Evolutionary conservation across 2,329 filamentous ascomycete species (phyloP), one percentile per base, ranked within the genome.

Genomic region (Mycosphaerella arachidis): DNA sequence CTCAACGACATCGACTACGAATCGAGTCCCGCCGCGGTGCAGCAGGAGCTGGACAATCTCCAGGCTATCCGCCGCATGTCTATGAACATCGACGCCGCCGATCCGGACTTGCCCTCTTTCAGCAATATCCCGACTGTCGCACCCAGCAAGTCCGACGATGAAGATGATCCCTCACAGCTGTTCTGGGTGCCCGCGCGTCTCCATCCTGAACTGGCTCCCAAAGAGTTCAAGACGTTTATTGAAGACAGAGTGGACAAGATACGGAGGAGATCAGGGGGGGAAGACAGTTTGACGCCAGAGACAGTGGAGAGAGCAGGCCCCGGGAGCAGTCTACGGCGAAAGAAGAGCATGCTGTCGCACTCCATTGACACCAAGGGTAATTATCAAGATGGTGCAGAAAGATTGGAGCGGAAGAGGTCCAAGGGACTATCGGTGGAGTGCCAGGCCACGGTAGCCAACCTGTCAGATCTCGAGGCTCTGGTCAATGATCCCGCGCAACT

Each of bases 161-260:
- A 96, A 72, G 89, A 92, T 68, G 93, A 97, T 72, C 86, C 91
- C 7, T 92, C 92, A 1, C 85, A 92, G 63, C 78, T 97, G 60
- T 90, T 97, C 66, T 99, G 94, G 94, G 94, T 99, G 6, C 94
- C 94, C 5, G 94, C 94, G 27, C 86, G 92, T 60, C 83, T 99
- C 30, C 94, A 99, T 70, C 94, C 94, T 0, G 94, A 99, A 75
- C 81, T 99, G 53, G 94, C 94, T 2, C 94, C 94, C 1, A 92
- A 90, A 71, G 94, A 97, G 68, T 99, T 97, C 81, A 97, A 96
- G 75, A 93, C 89, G 1, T 99, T 97, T 67, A 83, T 99, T 1
- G 93, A 99, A 70, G 95, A 92, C 63, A 87, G 92, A 71, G 91
- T 97, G 12, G 90, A 96, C 67, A 88, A 90, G 37, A 96, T 97